Conservation (phyloP, 257 asterid species). For the Solanum appendiculatum region DNA sequence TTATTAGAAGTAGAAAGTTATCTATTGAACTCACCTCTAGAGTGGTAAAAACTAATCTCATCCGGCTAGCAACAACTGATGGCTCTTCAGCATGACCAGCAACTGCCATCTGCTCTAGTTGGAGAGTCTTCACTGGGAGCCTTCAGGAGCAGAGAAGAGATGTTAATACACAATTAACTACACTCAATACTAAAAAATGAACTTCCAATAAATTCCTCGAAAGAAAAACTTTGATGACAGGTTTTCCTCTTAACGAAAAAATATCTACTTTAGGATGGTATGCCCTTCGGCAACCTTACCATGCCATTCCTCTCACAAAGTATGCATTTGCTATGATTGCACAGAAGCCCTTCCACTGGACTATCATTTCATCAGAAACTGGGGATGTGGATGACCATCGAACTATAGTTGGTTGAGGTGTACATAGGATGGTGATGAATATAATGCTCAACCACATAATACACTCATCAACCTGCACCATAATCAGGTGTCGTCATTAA, state of each 20-base stretch:
- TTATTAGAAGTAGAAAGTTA: neutral
- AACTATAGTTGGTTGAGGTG: conserved; percentile 92
- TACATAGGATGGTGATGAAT: conserved; percentile 84
- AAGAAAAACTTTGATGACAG: neutral
- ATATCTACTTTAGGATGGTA: neutral
- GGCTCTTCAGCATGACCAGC: conserved; percentile 81
- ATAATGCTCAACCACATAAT: conserved; percentile 84
- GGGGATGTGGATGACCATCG: conserved; percentile 91
- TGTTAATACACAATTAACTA: neutral
- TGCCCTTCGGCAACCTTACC: conserved; percentile 32
- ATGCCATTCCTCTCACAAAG: conserved; percentile 95
- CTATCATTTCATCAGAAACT: conserved; percentile 57
- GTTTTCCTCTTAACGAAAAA: neutral
- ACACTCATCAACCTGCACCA: conserved; percentile 75
- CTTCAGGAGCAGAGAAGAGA: conserved; percentile 19
- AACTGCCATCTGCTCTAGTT: conserved; percentile 88
- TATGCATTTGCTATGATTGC: conserved; percentile 95
- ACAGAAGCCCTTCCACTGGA: conserved; percentile 89
- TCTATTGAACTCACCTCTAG: conserved; percentile 55
- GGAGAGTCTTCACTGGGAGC: conserved; percentile 97
- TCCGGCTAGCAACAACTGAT: conserved; percentile 82
- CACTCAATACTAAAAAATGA: neutral
- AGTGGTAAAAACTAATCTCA: conserved; percentile 83
- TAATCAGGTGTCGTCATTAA: neutral
- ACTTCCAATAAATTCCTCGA: neutral